Evolutionary conservation across 2,329 filamentous ascomycete species (phyloP).

Genomic region (Emmonsiellopsis sp.): DNA sequence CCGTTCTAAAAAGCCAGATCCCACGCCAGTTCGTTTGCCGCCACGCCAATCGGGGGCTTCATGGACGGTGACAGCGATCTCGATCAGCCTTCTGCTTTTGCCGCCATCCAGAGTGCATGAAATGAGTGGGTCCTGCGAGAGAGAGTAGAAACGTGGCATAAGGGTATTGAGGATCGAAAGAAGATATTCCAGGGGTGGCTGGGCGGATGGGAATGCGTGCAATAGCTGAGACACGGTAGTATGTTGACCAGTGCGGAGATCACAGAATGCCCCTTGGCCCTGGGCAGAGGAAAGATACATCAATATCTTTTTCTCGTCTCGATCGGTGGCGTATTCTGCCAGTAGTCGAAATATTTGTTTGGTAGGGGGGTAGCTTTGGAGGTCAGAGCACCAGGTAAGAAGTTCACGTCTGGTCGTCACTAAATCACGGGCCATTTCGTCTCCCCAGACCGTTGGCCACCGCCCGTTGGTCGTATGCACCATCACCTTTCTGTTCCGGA

Average conservation of each 20-base stretch:
- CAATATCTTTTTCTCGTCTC: slow-evolving; percentile 81
- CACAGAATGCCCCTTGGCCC: slow-evolving; percentile 86
- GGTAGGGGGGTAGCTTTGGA: slow-evolving; percentile 84
- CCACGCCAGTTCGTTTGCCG: slow-evolving; percentile 68
- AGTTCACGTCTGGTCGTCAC: slow-evolving; percentile 82
- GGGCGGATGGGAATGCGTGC: slow-evolving; percentile 81
- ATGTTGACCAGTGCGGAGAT: slow-evolving; percentile 81
- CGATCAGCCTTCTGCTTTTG: slow-evolving; percentile 69
- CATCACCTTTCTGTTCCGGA: slow-evolving; percentile 73
- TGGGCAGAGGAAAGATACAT: slow-evolving; percentile 78
- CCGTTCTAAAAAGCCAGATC: slow-evolving; percentile 87
- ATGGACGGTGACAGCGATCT: slow-evolving; percentile 95
- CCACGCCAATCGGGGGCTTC: slow-evolving; percentile 70
- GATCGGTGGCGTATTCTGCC: slow-evolving; percentile 70
- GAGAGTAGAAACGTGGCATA: slow-evolving; percentile 97
- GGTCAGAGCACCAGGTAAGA: slow-evolving; percentile 90
- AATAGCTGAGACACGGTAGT: slow-evolving; percentile 79
- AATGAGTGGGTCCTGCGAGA: slow-evolving; percentile 90
- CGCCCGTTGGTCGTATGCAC: slow-evolving; percentile 71
- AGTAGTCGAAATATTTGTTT: slow-evolving; percentile 78
- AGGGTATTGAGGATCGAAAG: slow-evolving; percentile 73
- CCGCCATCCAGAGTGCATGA: slow-evolving; percentile 59
- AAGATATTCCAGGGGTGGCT: slow-evolving; percentile 74
- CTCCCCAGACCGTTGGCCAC: slow-evolving; percentile 98
- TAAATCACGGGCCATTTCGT: slow-evolving; percentile 75